Evolutionary conservation across 352 stramenopile species (phyloP).

Genomic region (Aphanomyces astaci): DNA sequence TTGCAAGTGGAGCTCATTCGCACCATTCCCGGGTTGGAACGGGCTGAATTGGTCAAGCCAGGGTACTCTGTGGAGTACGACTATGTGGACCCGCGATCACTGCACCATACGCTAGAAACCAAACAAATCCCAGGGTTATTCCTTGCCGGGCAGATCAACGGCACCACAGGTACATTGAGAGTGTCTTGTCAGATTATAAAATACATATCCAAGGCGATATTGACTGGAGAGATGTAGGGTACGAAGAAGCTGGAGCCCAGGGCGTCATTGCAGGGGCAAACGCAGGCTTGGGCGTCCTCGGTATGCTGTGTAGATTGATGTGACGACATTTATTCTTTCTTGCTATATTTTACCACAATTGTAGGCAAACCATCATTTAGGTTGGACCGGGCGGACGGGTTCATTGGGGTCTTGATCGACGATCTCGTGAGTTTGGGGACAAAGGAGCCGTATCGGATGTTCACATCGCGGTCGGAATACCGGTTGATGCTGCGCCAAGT

Average conservation of each 20-base stretch:
- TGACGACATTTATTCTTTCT: no score
- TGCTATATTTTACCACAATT: not conserved
- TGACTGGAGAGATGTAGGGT: no score
- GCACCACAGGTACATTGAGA: slow-evolving; percentile 86
- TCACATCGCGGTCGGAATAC: slow-evolving; percentile 95
- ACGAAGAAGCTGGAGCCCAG: slow-evolving; percentile 98
- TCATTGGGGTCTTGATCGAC: slow-evolving; percentile 98
- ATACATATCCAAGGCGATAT: no score
- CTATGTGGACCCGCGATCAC: slow-evolving; percentile 92
- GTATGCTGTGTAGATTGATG: no score
- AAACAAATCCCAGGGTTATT: slow-evolving; percentile 90
- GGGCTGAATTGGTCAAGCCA: slow-evolving; percentile 91
- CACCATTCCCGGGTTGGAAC: slow-evolving; percentile 93
- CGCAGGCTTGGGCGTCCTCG: slow-evolving; percentile 72
- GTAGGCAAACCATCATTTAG: slow-evolving; percentile 64
- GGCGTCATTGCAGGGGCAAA: slow-evolving; percentile 96
- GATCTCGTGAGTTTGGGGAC: slow-evolving; percentile 96
- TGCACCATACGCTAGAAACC: slow-evolving; percentile 92
- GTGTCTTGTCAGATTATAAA: no score
- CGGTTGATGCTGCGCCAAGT: slow-evolving; percentile 62
- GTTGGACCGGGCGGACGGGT: slow-evolving; percentile 90
- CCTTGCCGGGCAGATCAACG: slow-evolving; percentile 98
- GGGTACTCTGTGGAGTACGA: slow-evolving; percentile 99
- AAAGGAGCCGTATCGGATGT: slow-evolving; percentile 98
- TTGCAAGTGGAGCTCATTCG: slow-evolving; percentile 93